Evolutionary conservation across 805 yeast genomes (phyloP).

Genomic region (Wickerhamomyces alni): DNA sequence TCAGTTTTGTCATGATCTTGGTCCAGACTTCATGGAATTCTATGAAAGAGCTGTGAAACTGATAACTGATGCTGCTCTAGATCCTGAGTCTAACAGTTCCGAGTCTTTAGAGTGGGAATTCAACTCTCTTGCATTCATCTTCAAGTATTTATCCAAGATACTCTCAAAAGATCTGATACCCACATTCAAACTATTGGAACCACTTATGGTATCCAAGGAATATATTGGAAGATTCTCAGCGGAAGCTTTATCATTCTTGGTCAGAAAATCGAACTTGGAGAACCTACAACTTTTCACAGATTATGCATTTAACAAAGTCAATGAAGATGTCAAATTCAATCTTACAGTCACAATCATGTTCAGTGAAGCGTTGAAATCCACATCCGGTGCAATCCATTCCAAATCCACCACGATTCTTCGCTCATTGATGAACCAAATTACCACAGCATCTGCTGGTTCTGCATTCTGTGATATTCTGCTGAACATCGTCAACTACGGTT

Average conservation of each 20-base stretch:
- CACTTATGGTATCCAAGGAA: constrained; percentile 58
- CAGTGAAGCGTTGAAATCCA: constrained; percentile 69
- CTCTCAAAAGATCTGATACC: constrained; percentile 58
- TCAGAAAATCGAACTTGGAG: constrained; percentile 57
- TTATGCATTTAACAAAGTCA: constrained; percentile 32
- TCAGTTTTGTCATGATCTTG: constrained; percentile 87
- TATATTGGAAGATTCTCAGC: constrained; percentile 79
- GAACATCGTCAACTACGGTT: constrained; percentile 47
- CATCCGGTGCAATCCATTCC: constrained; percentile 71
- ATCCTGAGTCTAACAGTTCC: constrained; percentile 40
- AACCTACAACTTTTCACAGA: constrained; percentile 42
- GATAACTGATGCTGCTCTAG: constrained; percentile 43
- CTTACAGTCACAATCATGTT: constrained; percentile 55
- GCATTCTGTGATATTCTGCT: constrained; percentile 56
- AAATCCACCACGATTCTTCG: constrained; percentile 49
- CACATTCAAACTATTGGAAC: constrained; percentile 60
- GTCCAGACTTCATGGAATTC: constrained; percentile 79
- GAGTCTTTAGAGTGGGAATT: constrained; percentile 78
- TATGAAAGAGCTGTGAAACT: constrained; percentile 48
- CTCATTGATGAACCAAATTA: constrained; percentile 30
- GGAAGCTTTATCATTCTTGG: constrained; percentile 80
- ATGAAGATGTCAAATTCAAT: constrained; percentile 42
- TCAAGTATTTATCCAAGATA: constrained; percentile 74
- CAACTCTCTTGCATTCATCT: constrained; percentile 78
- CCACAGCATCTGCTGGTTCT: constrained; percentile 25